These are phyloP conservation scores for Picea sitchensis DNA, from an alignment of 75 land plant species.

Conservation along the genomic window DNA sequence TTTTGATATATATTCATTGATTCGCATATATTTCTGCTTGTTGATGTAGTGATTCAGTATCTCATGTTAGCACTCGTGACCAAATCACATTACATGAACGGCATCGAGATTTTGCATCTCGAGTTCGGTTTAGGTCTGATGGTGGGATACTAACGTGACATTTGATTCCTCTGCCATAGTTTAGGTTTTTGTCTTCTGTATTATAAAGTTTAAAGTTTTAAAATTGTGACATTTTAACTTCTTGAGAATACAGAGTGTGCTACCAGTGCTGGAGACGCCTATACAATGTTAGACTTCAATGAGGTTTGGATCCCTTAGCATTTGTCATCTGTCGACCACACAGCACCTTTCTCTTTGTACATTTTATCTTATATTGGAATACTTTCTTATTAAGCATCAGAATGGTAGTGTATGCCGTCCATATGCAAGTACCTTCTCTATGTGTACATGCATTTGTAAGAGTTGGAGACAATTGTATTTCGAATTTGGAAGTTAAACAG, in stretches of 20 bases:
- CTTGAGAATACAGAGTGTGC: neutral
- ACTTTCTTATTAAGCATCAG: neutral
- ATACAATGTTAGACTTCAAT: neutral
- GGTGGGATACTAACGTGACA: neutral
- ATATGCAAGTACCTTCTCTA: neutral
- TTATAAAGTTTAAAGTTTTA: conserved; percentile 1
- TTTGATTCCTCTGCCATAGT: neutral
- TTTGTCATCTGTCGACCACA: neutral
- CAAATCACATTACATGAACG: conserved; percentile 6
- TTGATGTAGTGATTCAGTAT: neutral
- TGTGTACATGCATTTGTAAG: too few relatives aligned
- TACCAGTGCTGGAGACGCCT: neutral
- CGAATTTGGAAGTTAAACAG: neutral
- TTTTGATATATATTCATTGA: neutral
- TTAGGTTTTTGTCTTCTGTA: neutral
- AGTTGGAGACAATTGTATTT: neutral
- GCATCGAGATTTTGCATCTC: neutral
- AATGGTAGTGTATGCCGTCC: neutral
- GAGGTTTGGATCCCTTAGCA: conserved; percentile 3
- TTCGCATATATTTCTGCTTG: neutral
- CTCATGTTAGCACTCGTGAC: conserved; percentile 5
- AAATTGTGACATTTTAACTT: neutral
- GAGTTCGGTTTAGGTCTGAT: neutral
- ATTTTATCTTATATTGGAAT: neutral
- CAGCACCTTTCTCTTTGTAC: neutral